Evolutionary conservation across 1,284 basidiomycete genomes (phyloP), one percentile per base, ranked within the genome.

Genomic region (Peniophora sp.): DNA sequence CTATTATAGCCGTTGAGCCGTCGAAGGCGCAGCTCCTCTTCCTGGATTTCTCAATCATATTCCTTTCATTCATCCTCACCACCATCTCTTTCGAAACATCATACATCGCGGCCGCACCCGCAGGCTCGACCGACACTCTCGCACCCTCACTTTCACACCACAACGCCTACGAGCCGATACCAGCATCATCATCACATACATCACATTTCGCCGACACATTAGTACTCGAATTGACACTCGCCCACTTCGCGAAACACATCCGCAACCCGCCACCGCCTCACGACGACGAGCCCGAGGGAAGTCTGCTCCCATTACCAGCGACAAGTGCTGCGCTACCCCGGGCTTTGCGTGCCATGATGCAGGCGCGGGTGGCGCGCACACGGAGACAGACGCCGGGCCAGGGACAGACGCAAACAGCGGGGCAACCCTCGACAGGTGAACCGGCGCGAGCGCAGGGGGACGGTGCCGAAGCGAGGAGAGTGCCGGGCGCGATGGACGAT

Each of bases 61-160:
- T 73, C 54, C 71, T 88, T 24, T 81, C 88, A 59, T 60, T 81
- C 50, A 56, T 86, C 47, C 78, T 85, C 64, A 73, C 75, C 10
- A 77, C 75, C 41, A 78, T 89, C 55, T 74, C 83, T 22, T 87
- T 82, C 64, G 86, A 88, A 61, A 75, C 78, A 3, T 62, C 67
- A 17, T 58, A 54, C 27, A 45, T 68, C 63, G 48, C 50, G 15
- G 51, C 51, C 23, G 11, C 63, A 72, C 11, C 57, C 3, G 34
- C 52, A 36, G 60, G 65, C 55, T 63, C 60, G 55, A 55, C 59
- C 6, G 68, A 71, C 50, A 59, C 67, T 3, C 59, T 68, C 46
- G 57, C 61, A 49, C 58, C 60, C 50, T 49, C 57, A 58, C 56
- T 64, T 61, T 50, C 56, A 1, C 55, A 60, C 39, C 55, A 64